Evolutionary conservation across 2,329 filamentous ascomycete genomes (phyloP).

Genomic region (Botrytis squamosa): DNA sequence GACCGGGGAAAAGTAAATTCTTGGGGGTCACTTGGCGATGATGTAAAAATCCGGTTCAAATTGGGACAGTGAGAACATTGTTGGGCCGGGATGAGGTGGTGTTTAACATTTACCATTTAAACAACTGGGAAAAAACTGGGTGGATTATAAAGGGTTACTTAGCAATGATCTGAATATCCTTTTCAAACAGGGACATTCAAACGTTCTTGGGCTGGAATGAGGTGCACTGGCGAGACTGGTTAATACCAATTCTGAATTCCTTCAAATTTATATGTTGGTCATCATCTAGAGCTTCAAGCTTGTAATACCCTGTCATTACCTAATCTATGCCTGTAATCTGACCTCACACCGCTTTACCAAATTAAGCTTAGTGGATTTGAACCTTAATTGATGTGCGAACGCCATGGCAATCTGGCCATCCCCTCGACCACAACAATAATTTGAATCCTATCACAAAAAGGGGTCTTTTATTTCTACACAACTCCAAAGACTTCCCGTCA

Average conservation of each 20-base stretch:
- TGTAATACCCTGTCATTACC: not conserved
- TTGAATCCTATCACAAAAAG: slow-evolving; percentile 21
- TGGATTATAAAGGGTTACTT: not conserved
- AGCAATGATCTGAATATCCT: too few relatives aligned
- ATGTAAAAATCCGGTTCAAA: not conserved
- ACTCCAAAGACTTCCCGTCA: not conserved
- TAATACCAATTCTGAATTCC: too few relatives aligned
- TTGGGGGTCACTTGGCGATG: slow-evolving; percentile 39
- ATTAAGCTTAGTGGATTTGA: slow-evolving; percentile 11
- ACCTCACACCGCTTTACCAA: slow-evolving; percentile 4
- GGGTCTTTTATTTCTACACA: slow-evolving; percentile 15
- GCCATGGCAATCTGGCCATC: slow-evolving; percentile 37
- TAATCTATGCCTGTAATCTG: not conserved
- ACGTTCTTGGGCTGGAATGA: too few relatives aligned
- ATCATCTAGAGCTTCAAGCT: not conserved
- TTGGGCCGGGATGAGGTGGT: not conserved
- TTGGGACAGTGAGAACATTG: not conserved
- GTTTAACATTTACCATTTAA: not conserved
- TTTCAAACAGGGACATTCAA: too few relatives aligned
- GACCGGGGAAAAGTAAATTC: slow-evolving; percentile 35
- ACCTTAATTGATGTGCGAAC: not conserved
- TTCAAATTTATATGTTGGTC: not conserved
- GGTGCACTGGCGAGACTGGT: too few relatives aligned
- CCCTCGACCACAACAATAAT: slow-evolving; percentile 13
- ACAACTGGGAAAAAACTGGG: not conserved